Conservation (phyloP, 352 stramenopile species). For the Globisporangium radiosum region DNA sequence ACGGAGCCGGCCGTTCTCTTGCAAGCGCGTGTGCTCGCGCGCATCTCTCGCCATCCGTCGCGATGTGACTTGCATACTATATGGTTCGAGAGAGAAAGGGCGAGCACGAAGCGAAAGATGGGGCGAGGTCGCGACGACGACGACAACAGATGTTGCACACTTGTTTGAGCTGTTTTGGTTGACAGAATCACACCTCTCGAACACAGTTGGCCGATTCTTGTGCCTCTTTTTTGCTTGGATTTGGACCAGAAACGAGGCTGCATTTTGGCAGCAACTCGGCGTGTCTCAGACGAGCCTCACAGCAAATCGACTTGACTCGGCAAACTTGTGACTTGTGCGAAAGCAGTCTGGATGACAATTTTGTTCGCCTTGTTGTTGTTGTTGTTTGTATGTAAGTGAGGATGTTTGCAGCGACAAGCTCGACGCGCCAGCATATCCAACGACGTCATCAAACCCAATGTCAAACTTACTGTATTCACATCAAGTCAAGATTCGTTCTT, state of each 20-base stretch:
- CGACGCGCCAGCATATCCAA: too few species aligned
- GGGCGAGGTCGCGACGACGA: background rate
- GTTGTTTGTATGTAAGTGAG: background rate
- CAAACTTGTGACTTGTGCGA: background rate
- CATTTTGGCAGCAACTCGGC: background rate
- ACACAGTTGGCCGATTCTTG: background rate
- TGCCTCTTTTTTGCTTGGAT: background rate
- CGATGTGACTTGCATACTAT: background rate
- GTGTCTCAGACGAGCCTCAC: background rate
- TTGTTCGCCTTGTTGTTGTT: background rate
- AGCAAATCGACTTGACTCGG: background rate
- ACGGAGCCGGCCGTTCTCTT: background rate
- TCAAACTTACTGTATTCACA: background rate
- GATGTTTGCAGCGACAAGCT: too few species aligned
- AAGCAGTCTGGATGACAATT: background rate
- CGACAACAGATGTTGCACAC: background rate
- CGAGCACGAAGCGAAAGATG: background rate
- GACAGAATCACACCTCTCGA: background rate
- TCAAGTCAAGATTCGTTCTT: background rate
- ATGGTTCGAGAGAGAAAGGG: slow-evolving; percentile 2
- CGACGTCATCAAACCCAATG: too few species aligned
- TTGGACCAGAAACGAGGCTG: slow-evolving; percentile 1
- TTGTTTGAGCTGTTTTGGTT: background rate
- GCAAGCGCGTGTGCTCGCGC: background rate
- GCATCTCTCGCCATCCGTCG: background rate